phyloP scores from a whole-genome alignment of 495 filamentous ascomycete species.

The Staphylotrichum longicolle region DNA sequence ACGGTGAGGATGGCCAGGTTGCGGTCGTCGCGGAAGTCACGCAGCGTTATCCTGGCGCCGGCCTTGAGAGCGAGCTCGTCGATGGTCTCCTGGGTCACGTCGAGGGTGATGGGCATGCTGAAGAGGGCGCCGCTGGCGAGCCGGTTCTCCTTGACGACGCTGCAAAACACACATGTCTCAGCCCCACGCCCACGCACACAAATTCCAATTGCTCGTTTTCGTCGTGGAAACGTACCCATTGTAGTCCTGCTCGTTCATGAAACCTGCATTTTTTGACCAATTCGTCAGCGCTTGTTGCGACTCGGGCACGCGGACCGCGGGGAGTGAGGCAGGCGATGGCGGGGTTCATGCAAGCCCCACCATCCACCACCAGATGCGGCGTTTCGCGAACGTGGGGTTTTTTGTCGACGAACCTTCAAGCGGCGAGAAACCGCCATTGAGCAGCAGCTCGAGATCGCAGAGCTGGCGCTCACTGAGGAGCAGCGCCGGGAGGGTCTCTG shows the following conservation, averaged over 20 bases:
- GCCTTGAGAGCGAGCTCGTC: constrained; percentile 68
- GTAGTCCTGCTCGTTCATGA: constrained; percentile 97
- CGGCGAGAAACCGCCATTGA: constrained; percentile 95
- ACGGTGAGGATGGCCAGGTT: constrained; percentile 94
- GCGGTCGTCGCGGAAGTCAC: constrained; percentile 93
- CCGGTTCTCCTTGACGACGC: constrained; percentile 83
- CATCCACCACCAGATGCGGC: constrained; percentile 19
- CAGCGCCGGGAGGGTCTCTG: constrained; percentile 82
- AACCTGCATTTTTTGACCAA: constrained; percentile 56
- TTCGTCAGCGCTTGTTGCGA: constrained; percentile 20
- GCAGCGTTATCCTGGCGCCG: constrained; percentile 78
- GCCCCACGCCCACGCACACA: constrained; percentile 11
- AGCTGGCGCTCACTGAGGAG: constrained; percentile 88
- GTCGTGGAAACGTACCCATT: constrained; percentile 61
- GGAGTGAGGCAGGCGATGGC: constrained; percentile 20
- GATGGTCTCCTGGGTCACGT: constrained; percentile 72
- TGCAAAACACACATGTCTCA: constrained; percentile 33
- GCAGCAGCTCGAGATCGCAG: constrained; percentile 93
- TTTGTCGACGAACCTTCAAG: constrained; percentile 69
- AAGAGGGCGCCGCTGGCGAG: constrained; percentile 89
- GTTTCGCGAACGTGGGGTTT: constrained; percentile 8
- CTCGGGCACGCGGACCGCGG: background rate
- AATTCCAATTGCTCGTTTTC: constrained; percentile 8
- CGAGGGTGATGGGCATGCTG: constrained; percentile 94
- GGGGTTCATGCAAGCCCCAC: constrained; percentile 35